Conservation (phyloP, 2,329 filamentous ascomycete genomes). For the Pyrenochaeta sp. region DNA sequence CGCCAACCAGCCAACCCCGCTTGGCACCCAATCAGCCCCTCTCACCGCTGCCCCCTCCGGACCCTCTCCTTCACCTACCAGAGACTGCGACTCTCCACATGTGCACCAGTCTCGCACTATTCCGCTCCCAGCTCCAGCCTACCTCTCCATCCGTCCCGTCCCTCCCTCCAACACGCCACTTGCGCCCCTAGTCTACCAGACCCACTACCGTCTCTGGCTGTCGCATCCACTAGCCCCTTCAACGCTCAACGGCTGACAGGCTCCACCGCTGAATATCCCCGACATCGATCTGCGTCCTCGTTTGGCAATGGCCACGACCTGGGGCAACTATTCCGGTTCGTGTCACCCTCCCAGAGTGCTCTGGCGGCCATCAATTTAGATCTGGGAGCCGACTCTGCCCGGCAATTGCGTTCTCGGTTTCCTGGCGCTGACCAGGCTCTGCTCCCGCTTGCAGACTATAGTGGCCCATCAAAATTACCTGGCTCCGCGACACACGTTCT, state of each 20-base stretch:
- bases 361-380: slow-evolving; percentile 11
- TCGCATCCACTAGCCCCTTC: slow-evolving; percentile 12
- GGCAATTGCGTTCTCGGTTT: slow-evolving; percentile 21
- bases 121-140: too few species aligned
- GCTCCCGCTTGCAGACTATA: slow-evolving; percentile 41
- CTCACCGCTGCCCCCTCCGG: slow-evolving; percentile 6
- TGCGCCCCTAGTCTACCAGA: slow-evolving; percentile 12
- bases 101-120: too few species aligned
- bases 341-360: slow-evolving; percentile 18
- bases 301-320: slow-evolving; percentile 37
- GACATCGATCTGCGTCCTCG: slow-evolving; percentile 27
- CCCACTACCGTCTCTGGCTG: slow-evolving; percentile 25
- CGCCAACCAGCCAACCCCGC: not conserved
- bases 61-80: slow-evolving; percentile 13
- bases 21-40: slow-evolving; percentile 4
- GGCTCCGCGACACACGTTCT: slow-evolving; percentile 46
- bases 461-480: slow-evolving; percentile 44
- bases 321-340: slow-evolving; percentile 44
- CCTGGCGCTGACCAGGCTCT: slow-evolving; percentile 21
- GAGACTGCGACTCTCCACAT: too few species aligned
- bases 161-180: slow-evolving; percentile 11
- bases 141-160: slow-evolving; percentile 21
- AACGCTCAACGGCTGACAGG: slow-evolving; percentile 11
- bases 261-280: slow-evolving; percentile 22
- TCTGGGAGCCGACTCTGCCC: slow-evolving; percentile 21